Evolutionary conservation across 1,284 basidiomycete species (phyloP), one percentile per base, ranked within the genome.

Genomic region (Mrakiaceae sp.): DNA sequence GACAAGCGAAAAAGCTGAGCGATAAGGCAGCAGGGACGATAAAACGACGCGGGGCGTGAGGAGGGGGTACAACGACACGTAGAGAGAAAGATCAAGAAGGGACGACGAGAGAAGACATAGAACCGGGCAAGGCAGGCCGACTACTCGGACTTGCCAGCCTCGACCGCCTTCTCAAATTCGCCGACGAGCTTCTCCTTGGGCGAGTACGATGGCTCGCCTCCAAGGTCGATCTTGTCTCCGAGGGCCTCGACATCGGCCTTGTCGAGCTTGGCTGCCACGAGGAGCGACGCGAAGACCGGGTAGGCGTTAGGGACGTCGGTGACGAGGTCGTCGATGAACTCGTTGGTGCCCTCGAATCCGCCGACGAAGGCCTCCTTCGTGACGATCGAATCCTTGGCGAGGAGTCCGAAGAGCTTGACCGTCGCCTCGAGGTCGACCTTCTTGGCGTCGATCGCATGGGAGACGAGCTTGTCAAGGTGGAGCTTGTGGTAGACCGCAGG

Each of bases 221-320:
- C 69, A 9, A 73, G 70, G 40, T 65, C 62, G 62, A 74, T 74
- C 64, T 72, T 73, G n/a, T 68, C 64, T 11, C 70, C 70, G 14
- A 80, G 79, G 61, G 82, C 82, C 67, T 84, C 82, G 69, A 88
- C 82, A 69, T 76, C 77, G 67, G 79, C 78, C 53, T 76, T 66
- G 39, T 69, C 67, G 6, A 89, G 76, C 39, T 80, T 80, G 27
- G 87, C 80, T 54, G 83, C 84, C 72, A 83, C 84, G 66, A 92
- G 75, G 77, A 91, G 83, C 63, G 81, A 79, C 8, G 85, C 89
- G 74, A 92, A 85, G 62, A 86, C 82, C 67, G 82, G 77, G 78
- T 87, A 86, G 0, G 90, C 92, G 72, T 87, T 87, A 4, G 93
- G 93, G 67, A 87, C 88, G 74, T 97, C 92, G 71, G 93, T 87